Evolutionary conservation across 257 asterid species (phyloP).

Genomic region (Rubia yunnanensis): DNA sequence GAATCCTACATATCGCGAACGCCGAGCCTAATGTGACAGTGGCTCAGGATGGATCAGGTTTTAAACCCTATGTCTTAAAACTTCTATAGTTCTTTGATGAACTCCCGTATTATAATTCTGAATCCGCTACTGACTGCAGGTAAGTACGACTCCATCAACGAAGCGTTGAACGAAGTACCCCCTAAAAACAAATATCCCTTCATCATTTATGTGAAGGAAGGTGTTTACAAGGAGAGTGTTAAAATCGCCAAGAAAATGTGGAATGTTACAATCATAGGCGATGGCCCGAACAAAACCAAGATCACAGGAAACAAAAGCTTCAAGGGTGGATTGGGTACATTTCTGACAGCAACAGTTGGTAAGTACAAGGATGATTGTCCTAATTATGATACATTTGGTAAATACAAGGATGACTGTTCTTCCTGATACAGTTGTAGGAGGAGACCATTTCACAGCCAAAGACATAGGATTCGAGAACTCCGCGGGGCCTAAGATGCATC

Average conservation of each 20-base stretch:
- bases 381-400: conserved; percentile 27
- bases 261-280: conserved; percentile 50
- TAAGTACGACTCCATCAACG: conserved; percentile 25
- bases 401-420: not conserved
- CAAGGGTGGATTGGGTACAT: conserved; percentile 32
- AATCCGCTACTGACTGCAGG: not conserved
- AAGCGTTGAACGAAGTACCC: conserved; percentile 35
- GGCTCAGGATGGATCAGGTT: conserved; percentile 67
- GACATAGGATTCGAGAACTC: conserved; percentile 56
- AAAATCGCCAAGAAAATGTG: conserved; percentile 26
- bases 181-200: conserved; percentile 19
- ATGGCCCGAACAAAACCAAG: conserved; percentile 48
- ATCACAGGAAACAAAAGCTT: conserved; percentile 38
- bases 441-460: conserved; percentile 30
- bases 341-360: conserved; percentile 41
- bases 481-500: conserved; percentile 42
- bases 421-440: conserved; percentile 20
- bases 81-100: too few relatives aligned
- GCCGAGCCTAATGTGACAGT: conserved; percentile 35
- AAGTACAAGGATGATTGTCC: not conserved
- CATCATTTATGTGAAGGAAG: conserved; percentile 48
- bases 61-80: too few relatives aligned
- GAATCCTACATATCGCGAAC: conserved; percentile 23
- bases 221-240: conserved; percentile 42
- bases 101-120: not conserved